Evolutionary conservation across 2,329 filamentous ascomycete species (phyloP), one percentile per base, ranked within the genome.

Genomic region (Trichoderma guizhouense): DNA sequence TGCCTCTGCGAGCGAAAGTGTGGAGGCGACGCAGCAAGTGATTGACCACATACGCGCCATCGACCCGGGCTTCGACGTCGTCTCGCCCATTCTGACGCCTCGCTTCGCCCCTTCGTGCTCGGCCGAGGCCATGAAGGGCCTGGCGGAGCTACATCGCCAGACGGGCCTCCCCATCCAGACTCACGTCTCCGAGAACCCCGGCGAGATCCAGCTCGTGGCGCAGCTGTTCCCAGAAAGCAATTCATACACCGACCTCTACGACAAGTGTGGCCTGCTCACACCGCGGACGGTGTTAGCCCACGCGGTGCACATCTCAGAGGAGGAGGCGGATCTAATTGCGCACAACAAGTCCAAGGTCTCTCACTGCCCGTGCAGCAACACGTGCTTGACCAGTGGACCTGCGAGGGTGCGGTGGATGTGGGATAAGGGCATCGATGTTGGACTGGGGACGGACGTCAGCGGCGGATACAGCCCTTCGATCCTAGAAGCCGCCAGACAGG

Each of bases 321-420:
- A 83, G 0, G 95, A 98, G 81, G 88, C 89, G 0, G 79, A 79
- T 11, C 81, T 95, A 12, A 87, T 98, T 68, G 88, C 87, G 1
- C 72, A 78, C 2, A 84, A 91, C 0, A 82, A 87, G 5, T 84
- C 89, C 5, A 93, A 93, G 75, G 86, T 98, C 21, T 89, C 89
- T 6, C 95, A 98, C 82, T 98, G 95, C 79, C 95, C 95, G 0
- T 93, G 92, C 69, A 94, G 91, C 76, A 99, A 99, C 81, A 91
- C 90, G 7, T 90, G 93, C 0, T 85, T 99, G 63, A 93, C 93
- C 1, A 93, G 90, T 34, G 96, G 96, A 0, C 87, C 91, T 63
- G 93, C 93, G 9, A 89, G 89, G 5, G 91, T 99, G 2, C 86
- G 95, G 21, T 88, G 88, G 81, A 80, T 97, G 76, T 85, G 97